Conservation (phyloP, 805 yeast genomes). For the Aciculoconidium aculeatum region DNA sequence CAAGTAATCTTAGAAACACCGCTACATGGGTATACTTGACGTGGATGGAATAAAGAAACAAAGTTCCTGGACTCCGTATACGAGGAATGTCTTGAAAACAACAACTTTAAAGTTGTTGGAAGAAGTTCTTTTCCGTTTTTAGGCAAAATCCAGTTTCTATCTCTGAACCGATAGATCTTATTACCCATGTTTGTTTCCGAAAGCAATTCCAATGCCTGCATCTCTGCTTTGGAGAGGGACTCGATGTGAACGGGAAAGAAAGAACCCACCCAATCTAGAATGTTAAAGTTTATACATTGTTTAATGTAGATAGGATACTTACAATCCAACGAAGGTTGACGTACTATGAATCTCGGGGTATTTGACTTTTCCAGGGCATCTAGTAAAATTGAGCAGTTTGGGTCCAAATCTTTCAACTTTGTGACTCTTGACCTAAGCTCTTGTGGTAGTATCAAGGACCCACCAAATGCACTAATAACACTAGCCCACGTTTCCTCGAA, state of each 20-base stretch:
- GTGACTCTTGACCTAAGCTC: slow-evolving; percentile 6
- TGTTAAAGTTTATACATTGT: slow-evolving; percentile 34
- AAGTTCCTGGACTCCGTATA: slow-evolving; percentile 34
- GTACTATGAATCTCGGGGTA: no score
- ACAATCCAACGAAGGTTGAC: no score
- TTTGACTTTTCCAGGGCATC: no score
- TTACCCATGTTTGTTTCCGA: slow-evolving; percentile 16
- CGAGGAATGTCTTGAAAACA: slow-evolving; percentile 45
- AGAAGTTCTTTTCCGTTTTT: slow-evolving; percentile 21
- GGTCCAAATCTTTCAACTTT: slow-evolving; percentile 1
- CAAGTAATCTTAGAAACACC: slow-evolving; percentile 24
- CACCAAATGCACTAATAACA: slow-evolving; percentile 19
- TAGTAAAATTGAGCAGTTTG: slow-evolving; percentile 1
- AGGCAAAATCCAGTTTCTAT: slow-evolving; percentile 24
- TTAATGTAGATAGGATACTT: slow-evolving; percentile 20
- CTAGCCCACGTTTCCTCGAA: slow-evolving; percentile 50
- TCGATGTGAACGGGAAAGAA: slow-evolving; percentile 21
- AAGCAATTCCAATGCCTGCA: slow-evolving; percentile 8
- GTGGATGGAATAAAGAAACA: slow-evolving; percentile 29
- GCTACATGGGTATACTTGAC: slow-evolving; percentile 41
- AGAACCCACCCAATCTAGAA: slow-evolving; percentile 26
- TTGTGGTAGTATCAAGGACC: slow-evolving; percentile 8
- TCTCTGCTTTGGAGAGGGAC: slow-evolving; percentile 11
- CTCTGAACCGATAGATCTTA: slow-evolving; percentile 17
- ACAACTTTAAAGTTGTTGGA: slow-evolving; percentile 29